Conservation (phyloP, 768 basidiomycete species). For the Cystofilobasidium macerans region DNA sequence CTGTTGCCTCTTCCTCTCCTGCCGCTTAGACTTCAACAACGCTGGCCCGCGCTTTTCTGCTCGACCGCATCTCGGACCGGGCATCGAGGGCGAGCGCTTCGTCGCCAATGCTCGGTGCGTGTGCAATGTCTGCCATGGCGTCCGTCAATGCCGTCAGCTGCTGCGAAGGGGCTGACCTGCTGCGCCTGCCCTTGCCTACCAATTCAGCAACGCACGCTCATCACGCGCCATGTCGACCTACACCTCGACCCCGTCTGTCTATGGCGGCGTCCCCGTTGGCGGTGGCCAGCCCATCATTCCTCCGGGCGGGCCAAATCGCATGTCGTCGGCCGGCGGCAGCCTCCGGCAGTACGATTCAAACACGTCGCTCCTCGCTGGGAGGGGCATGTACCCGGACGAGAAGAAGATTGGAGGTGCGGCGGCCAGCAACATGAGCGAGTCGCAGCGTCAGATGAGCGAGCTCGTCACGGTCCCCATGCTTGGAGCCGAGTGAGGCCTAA, state of each 20-base stretch:
- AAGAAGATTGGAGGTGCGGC: constrained; percentile 6
- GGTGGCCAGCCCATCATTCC: constrained; percentile 16
- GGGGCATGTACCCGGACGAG: constrained; percentile 2
- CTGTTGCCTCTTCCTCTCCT: background rate
- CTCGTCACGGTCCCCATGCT: constrained; percentile 84
- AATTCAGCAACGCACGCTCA: background rate
- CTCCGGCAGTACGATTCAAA: background rate
- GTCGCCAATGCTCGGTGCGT: constrained; percentile 14
- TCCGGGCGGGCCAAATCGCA: background rate
- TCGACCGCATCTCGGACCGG: constrained; percentile 12
- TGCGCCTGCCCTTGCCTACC: background rate
- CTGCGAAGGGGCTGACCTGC: background rate
- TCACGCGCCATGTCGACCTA: constrained; percentile 1
- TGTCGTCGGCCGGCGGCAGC: background rate
- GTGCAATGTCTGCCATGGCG: background rate
- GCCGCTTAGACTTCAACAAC: constrained; percentile 25
- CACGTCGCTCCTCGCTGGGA: background rate
- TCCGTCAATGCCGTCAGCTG: background rate
- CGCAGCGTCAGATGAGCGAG: constrained; percentile 41
- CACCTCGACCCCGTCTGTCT: constrained; percentile 1
- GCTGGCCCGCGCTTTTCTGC: constrained; percentile 21
- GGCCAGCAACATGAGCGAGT: constrained; percentile 10
- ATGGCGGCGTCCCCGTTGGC: background rate
- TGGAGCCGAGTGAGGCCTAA: constrained; percentile 54
- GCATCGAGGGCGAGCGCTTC: constrained; percentile 10